Percentiles rank a stretch among this genome's conserved stretches.
phyloP scores from a whole-genome alignment of 1,284 basidiomycete species.

The Malassezia cuniculi region DNA sequence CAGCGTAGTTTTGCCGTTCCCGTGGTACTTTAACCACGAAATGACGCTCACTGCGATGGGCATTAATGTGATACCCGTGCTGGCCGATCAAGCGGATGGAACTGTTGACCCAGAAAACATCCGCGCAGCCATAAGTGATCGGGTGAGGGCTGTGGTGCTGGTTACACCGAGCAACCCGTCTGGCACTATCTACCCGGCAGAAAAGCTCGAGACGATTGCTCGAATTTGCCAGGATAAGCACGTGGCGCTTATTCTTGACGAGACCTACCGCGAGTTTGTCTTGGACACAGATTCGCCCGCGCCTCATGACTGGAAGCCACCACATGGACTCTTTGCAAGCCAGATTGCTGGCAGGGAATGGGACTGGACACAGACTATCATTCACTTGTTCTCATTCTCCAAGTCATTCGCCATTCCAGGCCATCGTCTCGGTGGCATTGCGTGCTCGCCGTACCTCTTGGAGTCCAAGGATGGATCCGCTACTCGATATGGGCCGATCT shows the following conservation, averaged over 20 bases:
- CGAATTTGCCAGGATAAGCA: conserved; percentile 53
- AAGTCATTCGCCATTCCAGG: conserved; percentile 76
- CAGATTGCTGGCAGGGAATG: conserved; percentile 14
- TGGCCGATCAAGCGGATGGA: conserved; percentile 52
- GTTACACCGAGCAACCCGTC: conserved; percentile 53
- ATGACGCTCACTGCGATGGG: conserved; percentile 54
- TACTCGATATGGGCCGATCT: conserved; percentile 44
- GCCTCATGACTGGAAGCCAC: conserved; percentile 40
- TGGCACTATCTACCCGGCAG: conserved; percentile 59
- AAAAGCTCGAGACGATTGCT: conserved; percentile 56
- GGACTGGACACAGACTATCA: conserved; percentile 51
- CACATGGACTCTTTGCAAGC: conserved; percentile 53
- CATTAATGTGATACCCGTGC: conserved; percentile 53
- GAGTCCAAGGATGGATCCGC: conserved; percentile 34
- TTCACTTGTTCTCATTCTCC: conserved; percentile 45
- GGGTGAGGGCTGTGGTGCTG: conserved; percentile 53
- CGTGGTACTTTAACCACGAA: conserved; percentile 49
- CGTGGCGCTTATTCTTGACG: conserved; percentile 59
- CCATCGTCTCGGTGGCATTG: conserved; percentile 64
- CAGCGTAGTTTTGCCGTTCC: conserved; percentile 64
- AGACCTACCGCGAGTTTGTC: conserved; percentile 65
- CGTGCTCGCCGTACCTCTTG: conserved; percentile 55
- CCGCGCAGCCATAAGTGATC: conserved; percentile 48
- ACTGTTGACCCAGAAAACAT: conserved; percentile 50
- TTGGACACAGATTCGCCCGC: conserved; percentile 41